A percentile compares a stretch with the other conserved stretches of the same genome.
Conservation (phyloP, 23 red algal species). For the Porphyridium purpureum region DNA sequence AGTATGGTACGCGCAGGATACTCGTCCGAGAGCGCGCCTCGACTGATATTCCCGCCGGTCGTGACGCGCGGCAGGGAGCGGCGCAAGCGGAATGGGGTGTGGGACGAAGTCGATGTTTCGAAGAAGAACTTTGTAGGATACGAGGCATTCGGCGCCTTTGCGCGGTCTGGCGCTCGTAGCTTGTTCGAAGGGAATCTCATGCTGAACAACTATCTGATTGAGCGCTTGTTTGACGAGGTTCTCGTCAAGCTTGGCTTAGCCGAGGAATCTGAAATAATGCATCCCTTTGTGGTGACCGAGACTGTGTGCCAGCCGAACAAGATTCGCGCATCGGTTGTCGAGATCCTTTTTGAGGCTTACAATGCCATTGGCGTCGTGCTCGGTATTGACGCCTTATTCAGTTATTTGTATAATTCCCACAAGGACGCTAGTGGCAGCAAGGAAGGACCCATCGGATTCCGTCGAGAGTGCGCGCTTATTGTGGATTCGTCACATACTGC, state of each 20-base stretch:
- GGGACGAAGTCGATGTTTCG: no score
- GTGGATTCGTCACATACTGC: slow-evolving; percentile 27
- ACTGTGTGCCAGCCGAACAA: slow-evolving; percentile 43
- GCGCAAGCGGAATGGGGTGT: no score
- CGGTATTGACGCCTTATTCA: slow-evolving; percentile 50
- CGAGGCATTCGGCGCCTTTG: slow-evolving; percentile 36
- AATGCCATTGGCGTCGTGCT: slow-evolving; percentile 28
- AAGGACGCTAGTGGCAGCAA: background rate
- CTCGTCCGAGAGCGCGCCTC: slow-evolving; percentile 11
- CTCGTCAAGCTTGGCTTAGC: slow-evolving; percentile 39
- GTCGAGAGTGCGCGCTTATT: slow-evolving; percentile 12
- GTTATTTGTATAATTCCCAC: slow-evolving; percentile 42
- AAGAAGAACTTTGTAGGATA: slow-evolving; percentile 40
- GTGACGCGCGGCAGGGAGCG: slow-evolving; percentile 21
- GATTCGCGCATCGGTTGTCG: slow-evolving; percentile 27
- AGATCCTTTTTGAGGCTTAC: slow-evolving; percentile 73
- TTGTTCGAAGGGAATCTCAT: slow-evolving; percentile 40
- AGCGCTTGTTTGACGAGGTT: slow-evolving; percentile 51
- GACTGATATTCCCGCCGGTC: slow-evolving; percentile 19
- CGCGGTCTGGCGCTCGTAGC: slow-evolving; percentile 25
- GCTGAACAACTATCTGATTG: slow-evolving; percentile 29
- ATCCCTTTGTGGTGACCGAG: slow-evolving; percentile 49
- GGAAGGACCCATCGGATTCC: slow-evolving; percentile 14
- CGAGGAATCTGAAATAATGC: slow-evolving; percentile 17
- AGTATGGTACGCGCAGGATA: slow-evolving; percentile 51